A percentile compares a stretch with the other conserved stretches of the same genome.
Evolutionary conservation across 495 filamentous ascomycete species (phyloP).

Genomic region (Penicillium arizonense): DNA sequence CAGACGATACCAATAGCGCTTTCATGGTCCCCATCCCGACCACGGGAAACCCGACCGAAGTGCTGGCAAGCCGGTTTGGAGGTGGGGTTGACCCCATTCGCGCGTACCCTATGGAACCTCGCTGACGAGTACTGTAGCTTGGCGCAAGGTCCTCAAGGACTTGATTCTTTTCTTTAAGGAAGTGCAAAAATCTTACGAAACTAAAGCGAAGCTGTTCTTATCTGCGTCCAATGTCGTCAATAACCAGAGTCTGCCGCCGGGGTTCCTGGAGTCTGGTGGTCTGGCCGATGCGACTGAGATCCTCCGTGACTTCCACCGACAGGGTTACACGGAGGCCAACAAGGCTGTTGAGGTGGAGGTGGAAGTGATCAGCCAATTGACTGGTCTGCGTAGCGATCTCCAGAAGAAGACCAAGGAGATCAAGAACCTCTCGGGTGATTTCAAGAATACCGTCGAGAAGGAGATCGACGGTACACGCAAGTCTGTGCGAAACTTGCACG

Average conservation of each 20-base stretch:
- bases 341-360: slow-evolving; percentile 88
- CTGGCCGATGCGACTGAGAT: slow-evolving; percentile 83
- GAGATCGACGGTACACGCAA: slow-evolving; percentile 55
- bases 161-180: slow-evolving; percentile 93
- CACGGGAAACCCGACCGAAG: slow-evolving; percentile 80
- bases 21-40: slow-evolving; percentile 91
- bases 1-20: slow-evolving; percentile 74
- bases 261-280: slow-evolving; percentile 75
- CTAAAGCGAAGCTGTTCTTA: slow-evolving; percentile 73
- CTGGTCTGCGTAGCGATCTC: slow-evolving; percentile 81
- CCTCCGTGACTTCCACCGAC: slow-evolving; percentile 78
- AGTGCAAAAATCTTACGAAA: slow-evolving; percentile 86
- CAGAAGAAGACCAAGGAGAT: slow-evolving; percentile 98
- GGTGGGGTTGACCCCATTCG: slow-evolving; percentile 48
- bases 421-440: slow-evolving; percentile 85
- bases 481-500: slow-evolving; percentile 75
- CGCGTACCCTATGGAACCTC: not conserved
- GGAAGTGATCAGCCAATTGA: slow-evolving; percentile 85
- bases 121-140: slow-evolving; percentile 56
- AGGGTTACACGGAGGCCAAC: slow-evolving; percentile 75
- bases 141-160: slow-evolving; percentile 94
- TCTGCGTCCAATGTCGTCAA: slow-evolving; percentile 83
- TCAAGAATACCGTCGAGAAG: slow-evolving; percentile 74
- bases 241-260: slow-evolving; percentile 67
- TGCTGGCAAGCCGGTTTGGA: slow-evolving; percentile 86